Conservation (phyloP, 202 grass and related monocot genomes). For the Panicum virgatum region DNA sequence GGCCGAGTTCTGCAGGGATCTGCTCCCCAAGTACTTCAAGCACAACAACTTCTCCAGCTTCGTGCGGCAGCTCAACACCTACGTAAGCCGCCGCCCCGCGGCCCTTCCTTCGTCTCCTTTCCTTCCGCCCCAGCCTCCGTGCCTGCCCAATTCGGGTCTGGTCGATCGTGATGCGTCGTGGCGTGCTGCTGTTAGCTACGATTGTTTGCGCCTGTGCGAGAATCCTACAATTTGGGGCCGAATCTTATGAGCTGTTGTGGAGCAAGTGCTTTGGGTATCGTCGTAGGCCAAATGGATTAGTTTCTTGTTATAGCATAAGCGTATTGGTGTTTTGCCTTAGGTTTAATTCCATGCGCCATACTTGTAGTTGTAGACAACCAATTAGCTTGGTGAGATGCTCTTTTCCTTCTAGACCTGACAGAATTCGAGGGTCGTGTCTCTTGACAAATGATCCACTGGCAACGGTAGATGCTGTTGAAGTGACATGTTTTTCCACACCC, state of each 20-base stretch:
- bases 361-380: not conserved
- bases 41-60: constrained; percentile 99
- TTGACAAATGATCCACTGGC: not conserved
- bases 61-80: constrained; percentile 96
- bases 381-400: not conserved
- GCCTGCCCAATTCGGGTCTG: not conserved
- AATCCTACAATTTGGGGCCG: not conserved
- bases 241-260: not conserved
- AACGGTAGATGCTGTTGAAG: not conserved
- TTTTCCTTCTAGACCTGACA: not conserved
- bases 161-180: not conserved
- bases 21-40: constrained; percentile 96
- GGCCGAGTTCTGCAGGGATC: constrained; percentile 73
- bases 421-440: not conserved
- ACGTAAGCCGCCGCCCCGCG: constrained; percentile 55
- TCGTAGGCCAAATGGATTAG: not conserved
- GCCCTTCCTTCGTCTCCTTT: too few relatives aligned
- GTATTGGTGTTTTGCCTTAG: not conserved
- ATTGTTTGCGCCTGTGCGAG: not conserved
- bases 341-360: not conserved
- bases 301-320: not conserved
- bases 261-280: not conserved
- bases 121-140: not conserved
- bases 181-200: not conserved
- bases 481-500: not conserved